These are phyloP conservation scores for Aspergillus vadensis DNA, from an alignment of 2,329 filamentous ascomycete genomes.

Conservation along the genomic window DNA sequence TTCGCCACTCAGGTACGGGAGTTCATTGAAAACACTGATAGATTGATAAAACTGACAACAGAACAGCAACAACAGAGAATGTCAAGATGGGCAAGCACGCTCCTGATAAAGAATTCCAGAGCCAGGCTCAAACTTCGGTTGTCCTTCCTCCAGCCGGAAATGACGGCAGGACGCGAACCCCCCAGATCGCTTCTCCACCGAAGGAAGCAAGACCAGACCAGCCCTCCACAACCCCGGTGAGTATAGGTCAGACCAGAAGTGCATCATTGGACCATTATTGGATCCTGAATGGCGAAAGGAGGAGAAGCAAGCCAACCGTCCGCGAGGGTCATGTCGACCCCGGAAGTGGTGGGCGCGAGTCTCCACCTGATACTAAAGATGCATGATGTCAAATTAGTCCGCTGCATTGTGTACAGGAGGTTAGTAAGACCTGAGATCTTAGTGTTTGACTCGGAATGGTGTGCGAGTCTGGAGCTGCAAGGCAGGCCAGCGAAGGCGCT, in stretches of 20 bases:
- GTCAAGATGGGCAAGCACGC: background rate
- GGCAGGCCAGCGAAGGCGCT: background rate
- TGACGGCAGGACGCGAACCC: background rate
- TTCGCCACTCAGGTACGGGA: conserved; percentile 1
- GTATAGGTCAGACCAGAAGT: background rate
- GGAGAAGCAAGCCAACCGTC: background rate
- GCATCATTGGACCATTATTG: background rate
- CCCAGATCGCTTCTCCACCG: background rate
- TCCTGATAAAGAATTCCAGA: background rate
- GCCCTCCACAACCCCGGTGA: background rate
- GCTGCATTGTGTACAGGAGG: background rate
- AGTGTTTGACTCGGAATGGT: too few relatives aligned
- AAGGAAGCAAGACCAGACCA: background rate
- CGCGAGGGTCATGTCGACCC: background rate
- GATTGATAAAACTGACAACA: background rate
- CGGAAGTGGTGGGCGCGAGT: background rate
- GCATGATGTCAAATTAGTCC: background rate
- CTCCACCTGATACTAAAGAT: background rate
- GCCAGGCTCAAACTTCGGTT: background rate
- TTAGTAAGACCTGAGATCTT: too few relatives aligned
- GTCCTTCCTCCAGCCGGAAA: background rate
- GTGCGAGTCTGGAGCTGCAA: background rate
- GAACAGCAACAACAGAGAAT: background rate
- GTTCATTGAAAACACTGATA: background rate
- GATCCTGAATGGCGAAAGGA: background rate